These are phyloP conservation scores for Nothopassalora personata DNA, from an alignment of 2,329 filamentous ascomycete genomes.

Conservation along the genomic window DNA sequence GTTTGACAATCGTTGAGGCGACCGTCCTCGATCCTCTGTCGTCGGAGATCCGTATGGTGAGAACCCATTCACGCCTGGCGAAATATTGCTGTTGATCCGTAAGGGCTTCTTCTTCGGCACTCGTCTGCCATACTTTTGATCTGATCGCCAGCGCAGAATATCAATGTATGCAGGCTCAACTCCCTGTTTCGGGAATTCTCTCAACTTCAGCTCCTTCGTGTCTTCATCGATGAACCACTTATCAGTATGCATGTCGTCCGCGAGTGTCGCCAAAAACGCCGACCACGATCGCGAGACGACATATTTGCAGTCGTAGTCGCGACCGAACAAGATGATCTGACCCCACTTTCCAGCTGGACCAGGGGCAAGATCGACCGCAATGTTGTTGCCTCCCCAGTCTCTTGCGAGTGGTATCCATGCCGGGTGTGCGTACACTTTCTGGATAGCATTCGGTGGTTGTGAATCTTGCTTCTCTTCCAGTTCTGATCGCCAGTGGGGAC, in stretches of 20 bases:
- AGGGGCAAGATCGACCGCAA: conserved; percentile 87
- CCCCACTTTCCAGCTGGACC: conserved; percentile 90
- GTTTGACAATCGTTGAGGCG: conserved; percentile 60
- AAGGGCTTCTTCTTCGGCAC: conserved; percentile 42
- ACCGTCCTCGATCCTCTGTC: conserved; percentile 61
- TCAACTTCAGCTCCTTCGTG: conserved; percentile 80
- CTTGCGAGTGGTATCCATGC: conserved; percentile 94
- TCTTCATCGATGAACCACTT: conserved; percentile 95
- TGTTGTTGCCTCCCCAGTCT: conserved; percentile 98
- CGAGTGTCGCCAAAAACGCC: conserved; percentile 75
- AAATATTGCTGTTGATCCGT: conserved; percentile 50
- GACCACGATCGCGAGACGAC: conserved; percentile 91
- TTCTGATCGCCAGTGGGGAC: conserved; percentile 70
- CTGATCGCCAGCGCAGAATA: conserved; percentile 88
- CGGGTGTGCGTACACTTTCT: conserved; percentile 88
- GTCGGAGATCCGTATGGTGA: conserved; percentile 60
- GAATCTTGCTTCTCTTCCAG: conserved; percentile 79
- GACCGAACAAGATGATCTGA: conserved; percentile 91
- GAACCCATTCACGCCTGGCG: conserved; percentile 41
- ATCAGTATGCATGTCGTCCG: conserved; percentile 83
- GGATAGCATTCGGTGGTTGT: conserved; percentile 77
- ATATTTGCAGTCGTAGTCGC: conserved; percentile 98
- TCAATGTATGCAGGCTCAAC: conserved; percentile 93
- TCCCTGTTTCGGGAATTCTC: conserved; percentile 81
- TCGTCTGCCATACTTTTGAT: conserved; percentile 81